A percentile compares a stretch with the other conserved stretches of the same genome.
Conservation (phyloP, 2,329 filamentous ascomycete genomes). For the Alternaria burnsii region DNA sequence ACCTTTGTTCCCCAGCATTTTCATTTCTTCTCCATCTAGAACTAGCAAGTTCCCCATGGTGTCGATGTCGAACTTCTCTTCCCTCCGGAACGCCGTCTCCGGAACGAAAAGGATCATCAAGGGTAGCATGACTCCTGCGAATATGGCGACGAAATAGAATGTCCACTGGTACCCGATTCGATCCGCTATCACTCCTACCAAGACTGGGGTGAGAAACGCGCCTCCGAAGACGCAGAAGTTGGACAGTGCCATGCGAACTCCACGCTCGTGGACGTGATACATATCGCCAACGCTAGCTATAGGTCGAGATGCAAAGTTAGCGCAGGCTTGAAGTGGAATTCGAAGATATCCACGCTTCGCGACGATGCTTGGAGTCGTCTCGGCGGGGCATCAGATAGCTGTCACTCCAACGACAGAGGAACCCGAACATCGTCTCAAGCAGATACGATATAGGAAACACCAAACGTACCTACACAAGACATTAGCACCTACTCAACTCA, state of each 20-base stretch:
- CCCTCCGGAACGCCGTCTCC: conserved; percentile 80
- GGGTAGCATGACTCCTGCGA: conserved; percentile 74
- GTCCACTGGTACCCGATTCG: conserved; percentile 84
- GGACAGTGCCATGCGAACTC: conserved; percentile 84
- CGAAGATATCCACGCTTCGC: not conserved
- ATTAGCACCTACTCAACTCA: not conserved
- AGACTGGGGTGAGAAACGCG: conserved; percentile 82
- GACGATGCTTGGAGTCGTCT: not conserved
- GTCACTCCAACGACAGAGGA: not conserved
- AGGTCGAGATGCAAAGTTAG: not conserved
- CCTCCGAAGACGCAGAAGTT: conserved; percentile 76
- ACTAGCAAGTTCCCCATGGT: conserved; percentile 53
- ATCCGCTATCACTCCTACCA: conserved; percentile 85
- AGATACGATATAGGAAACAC: not conserved
- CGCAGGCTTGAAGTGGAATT: not conserved
- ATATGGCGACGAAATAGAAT: conserved; percentile 89
- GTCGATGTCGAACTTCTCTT: conserved; percentile 74
- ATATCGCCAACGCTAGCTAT: conserved; percentile 69
- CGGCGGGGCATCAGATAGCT: not conserved
- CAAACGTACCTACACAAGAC: not conserved
- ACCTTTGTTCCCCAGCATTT: not conserved
- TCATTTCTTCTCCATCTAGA: conserved; percentile 6
- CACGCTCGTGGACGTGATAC: conserved; percentile 87
- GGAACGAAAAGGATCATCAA: conserved; percentile 81
- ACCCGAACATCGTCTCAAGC: not conserved